Conservation (phyloP, 768 basidiomycete genomes). For the Psilocybe cubensis region DNA sequence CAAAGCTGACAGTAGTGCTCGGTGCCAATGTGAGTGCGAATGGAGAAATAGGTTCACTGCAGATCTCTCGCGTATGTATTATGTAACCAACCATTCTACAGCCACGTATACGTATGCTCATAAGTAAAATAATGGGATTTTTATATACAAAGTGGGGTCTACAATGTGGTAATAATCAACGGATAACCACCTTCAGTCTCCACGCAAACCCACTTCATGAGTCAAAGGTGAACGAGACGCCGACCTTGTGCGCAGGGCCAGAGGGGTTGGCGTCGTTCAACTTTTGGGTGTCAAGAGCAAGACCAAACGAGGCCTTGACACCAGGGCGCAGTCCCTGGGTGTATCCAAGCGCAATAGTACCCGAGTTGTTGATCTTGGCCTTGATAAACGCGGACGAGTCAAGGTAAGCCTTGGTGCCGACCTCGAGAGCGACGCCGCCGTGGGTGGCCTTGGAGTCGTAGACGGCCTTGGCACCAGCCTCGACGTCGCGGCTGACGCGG, state of each 20-base stretch:
- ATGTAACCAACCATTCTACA: no score
- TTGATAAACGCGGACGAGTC: slow-evolving; percentile 93
- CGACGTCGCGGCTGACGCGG: slow-evolving; percentile 87
- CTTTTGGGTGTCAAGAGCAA: slow-evolving; percentile 93
- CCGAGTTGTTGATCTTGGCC: slow-evolving; percentile 98
- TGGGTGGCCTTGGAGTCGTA: slow-evolving; percentile 93
- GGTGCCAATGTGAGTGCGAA: no score
- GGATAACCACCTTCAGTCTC: slow-evolving; percentile 37
- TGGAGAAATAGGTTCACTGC: no score
- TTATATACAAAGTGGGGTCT: background rate
- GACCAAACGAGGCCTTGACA: slow-evolving; percentile 91
- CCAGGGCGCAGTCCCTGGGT: slow-evolving; percentile 94
- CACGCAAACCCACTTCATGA: slow-evolving; percentile 48
- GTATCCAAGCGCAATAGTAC: slow-evolving; percentile 89
- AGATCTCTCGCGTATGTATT: no score
- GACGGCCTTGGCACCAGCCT: slow-evolving; percentile 95
- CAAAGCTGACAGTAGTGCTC: background rate
- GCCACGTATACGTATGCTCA: no score
- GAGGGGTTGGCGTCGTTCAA: slow-evolving; percentile 71
- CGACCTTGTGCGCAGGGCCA: slow-evolving; percentile 84
- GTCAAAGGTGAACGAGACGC: slow-evolving; percentile 77
- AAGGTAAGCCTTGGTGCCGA: slow-evolving; percentile 92
- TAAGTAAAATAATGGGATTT: background rate
- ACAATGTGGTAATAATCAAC: slow-evolving; percentile 17
- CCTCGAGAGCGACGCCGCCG: slow-evolving; percentile 87